phyloP scores from a whole-genome alignment of 257 asterid genomes.

The Haberlea rhodopensis region DNA sequence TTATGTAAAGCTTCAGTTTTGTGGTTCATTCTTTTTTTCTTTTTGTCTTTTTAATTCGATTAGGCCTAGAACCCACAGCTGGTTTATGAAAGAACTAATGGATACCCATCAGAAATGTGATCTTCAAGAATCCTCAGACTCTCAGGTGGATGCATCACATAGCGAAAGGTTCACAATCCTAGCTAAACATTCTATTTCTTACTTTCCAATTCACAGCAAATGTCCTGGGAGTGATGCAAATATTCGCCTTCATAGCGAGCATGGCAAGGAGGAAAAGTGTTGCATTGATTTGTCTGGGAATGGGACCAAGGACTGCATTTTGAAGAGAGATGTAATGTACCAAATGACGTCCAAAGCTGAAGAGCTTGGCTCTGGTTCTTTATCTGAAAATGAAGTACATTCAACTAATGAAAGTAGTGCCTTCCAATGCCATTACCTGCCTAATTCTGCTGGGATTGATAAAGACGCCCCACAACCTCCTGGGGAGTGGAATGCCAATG shows the following conservation, averaged over 20 bases:
- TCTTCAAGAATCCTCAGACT: conserved; percentile 26
- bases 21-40: conserved; percentile 21
- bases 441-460: conserved; percentile 19
- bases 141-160: conserved; percentile 30
- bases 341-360: conserved; percentile 28
- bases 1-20: neutral
- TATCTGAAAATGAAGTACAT: conserved; percentile 20
- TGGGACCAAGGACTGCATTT: conserved; percentile 4
- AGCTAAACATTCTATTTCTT: conserved; percentile 33
- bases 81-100: conserved; percentile 28
- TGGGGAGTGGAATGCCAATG: conserved; percentile 27
- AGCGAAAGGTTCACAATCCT: conserved; percentile 19
- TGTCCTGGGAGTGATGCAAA: conserved; percentile 30
- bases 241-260: conserved; percentile 21
- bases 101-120: conserved; percentile 29
- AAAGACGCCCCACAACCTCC: conserved; percentile 15
- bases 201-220: conserved; percentile 31
- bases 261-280: conserved; percentile 26
- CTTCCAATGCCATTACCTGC: conserved; percentile 5
- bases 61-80: conserved; percentile 24
- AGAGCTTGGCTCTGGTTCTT: conserved; percentile 20
- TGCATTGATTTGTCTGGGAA: conserved; percentile 14
- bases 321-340: conserved; percentile 19
- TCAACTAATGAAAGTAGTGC: conserved; percentile 10
- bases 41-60: conserved; percentile 27